phyloP scores from a whole-genome alignment of 352 stramenopile genomes.

The Pythium oligandrum region DNA sequence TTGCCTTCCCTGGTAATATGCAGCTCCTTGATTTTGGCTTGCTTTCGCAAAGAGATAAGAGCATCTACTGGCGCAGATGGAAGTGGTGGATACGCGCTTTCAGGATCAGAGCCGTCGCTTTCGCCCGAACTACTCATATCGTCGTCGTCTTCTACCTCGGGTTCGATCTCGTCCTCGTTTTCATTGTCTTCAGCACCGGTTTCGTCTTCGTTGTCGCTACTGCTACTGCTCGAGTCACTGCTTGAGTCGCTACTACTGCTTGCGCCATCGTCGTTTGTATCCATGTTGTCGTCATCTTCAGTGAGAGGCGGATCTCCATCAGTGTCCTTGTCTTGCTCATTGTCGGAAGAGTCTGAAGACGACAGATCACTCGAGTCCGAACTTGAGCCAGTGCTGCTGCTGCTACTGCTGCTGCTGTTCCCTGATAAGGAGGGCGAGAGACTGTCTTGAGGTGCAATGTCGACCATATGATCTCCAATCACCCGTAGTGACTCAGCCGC shows the following conservation, averaged over 20 bases:
- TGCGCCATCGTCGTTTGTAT: constrained; percentile 11
- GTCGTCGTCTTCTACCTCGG: constrained; percentile 19
- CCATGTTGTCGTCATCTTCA: constrained; percentile 11
- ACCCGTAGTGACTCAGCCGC: background rate
- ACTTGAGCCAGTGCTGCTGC: constrained; percentile 15
- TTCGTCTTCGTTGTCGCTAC: constrained; percentile 5
- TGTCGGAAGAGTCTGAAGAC: constrained; percentile 6
- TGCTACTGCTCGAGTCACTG: constrained; percentile 23
- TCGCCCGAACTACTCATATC: constrained; percentile 47
- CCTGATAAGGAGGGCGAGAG: constrained; percentile 5
- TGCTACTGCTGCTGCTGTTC: constrained; percentile 20
- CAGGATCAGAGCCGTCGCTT: constrained; percentile 42
- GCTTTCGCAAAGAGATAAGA: constrained; percentile 47
- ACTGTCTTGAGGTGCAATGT: background rate
- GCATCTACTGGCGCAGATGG: constrained; percentile 51
- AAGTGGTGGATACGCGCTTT: constrained; percentile 57
- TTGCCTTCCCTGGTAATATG: constrained; percentile 35
- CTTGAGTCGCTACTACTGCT: constrained; percentile 27
- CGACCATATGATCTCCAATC: too few relatives aligned
- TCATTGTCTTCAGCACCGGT: constrained; percentile 5
- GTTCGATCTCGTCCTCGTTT: constrained; percentile 5
- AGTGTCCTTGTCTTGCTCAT: constrained; percentile 13
- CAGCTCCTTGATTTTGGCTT: constrained; percentile 48
- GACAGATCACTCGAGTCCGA: constrained; percentile 19
- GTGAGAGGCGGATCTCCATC: constrained; percentile 6